Evolutionary conservation across 139 green algal genomes (phyloP).

Genomic region (Gonium pectorale): DNA sequence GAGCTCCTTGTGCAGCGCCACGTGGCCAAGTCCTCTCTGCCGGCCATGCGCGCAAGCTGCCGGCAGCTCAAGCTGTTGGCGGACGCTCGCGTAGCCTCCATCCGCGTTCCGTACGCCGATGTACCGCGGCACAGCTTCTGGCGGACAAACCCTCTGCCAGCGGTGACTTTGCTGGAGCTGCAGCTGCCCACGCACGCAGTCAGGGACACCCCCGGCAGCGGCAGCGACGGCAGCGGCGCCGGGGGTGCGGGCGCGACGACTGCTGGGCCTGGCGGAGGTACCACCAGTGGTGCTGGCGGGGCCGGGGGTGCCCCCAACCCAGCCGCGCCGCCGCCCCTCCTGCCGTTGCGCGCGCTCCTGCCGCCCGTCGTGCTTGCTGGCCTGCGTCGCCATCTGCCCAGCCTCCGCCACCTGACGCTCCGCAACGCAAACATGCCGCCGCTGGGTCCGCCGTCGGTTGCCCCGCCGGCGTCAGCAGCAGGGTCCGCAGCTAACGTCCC

Average conservation of each 20-base stretch:
- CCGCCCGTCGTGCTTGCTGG: neutral
- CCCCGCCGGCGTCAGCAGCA: neutral
- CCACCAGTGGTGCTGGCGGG: too few species aligned
- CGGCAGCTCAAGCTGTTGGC: neutral
- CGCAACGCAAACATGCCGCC: neutral
- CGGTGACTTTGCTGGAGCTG: neutral
- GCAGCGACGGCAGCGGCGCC: neutral
- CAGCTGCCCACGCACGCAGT: neutral
- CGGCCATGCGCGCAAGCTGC: neutral
- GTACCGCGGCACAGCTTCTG: conserved; percentile 22
- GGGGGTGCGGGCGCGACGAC: too few species aligned
- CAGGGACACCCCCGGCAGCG: neutral
- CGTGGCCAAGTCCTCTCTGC: neutral
- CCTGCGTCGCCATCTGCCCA: conserved; percentile 19
- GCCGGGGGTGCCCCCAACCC: neutral
- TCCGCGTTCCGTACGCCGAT: neutral
- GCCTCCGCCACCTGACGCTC: conserved; percentile 1
- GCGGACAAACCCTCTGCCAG: neutral
- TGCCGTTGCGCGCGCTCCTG: neutral
- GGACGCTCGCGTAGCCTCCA: neutral
- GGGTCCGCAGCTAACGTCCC: neutral
- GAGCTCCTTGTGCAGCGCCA: neutral
- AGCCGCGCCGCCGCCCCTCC: neutral
- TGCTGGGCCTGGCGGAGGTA: too few species aligned
- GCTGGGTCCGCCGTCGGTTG: too few species aligned